phyloP scores from a whole-genome alignment of 495 filamentous ascomycete species.

The Collariella sp. region DNA sequence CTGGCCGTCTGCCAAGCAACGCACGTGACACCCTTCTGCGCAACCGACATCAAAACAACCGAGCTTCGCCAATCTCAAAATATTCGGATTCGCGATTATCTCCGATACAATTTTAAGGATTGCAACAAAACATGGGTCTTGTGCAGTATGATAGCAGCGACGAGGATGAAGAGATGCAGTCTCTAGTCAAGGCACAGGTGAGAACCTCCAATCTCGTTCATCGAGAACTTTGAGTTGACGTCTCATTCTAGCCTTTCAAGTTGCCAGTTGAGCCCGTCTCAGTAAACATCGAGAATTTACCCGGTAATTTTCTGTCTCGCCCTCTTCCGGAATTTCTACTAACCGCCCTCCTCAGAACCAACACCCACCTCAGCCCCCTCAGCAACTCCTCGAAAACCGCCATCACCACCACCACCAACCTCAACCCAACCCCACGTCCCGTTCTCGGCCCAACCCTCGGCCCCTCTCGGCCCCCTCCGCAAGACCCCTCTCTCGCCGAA shows the following conservation, averaged over 20 bases:
- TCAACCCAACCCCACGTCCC: slow-evolving; percentile 17
- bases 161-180: slow-evolving; percentile 51
- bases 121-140: slow-evolving; percentile 47
- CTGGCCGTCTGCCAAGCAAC: not conserved
- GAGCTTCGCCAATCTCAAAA: not conserved
- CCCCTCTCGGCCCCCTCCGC: slow-evolving; percentile 12
- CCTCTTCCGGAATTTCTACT: not conserved
- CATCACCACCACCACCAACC: not conserved
- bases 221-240: slow-evolving; percentile 4
- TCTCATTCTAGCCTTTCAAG: slow-evolving; percentile 3
- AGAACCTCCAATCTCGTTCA: not conserved
- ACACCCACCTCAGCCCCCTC: not conserved
- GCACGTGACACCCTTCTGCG: slow-evolving; percentile 29
- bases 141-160: slow-evolving; percentile 71
- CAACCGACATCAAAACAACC: slow-evolving; percentile 5
- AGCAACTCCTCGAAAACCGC: not conserved
- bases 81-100: not conserved
- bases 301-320: not conserved
- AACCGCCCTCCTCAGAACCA: not conserved
- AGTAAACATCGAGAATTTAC: not conserved
- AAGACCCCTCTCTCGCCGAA: slow-evolving; percentile 5
- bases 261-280: not conserved
- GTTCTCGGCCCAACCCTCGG: slow-evolving; percentile 29
- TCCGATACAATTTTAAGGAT: not conserved
- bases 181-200: not conserved